phyloP scores from a whole-genome alignment of 2,329 filamentous ascomycete genomes.

The Talaromyces rugulosus region DNA sequence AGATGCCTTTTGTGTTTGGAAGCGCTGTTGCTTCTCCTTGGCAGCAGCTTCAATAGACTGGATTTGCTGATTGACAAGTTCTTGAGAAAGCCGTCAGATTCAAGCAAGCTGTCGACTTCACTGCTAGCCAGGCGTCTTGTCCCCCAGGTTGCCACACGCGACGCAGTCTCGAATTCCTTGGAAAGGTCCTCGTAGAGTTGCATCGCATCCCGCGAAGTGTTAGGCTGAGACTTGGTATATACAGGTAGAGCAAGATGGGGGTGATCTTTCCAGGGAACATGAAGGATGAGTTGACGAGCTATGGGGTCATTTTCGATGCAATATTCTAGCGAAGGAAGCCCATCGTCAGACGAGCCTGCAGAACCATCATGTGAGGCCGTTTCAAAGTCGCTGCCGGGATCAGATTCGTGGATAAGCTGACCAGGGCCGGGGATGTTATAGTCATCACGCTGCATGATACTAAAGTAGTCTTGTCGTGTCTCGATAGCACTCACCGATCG shows the following conservation, averaged over 20 bases:
- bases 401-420: conserved; percentile 42
- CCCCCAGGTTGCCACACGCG: conserved; percentile 53
- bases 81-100: conserved; percentile 41
- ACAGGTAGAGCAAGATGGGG: conserved; percentile 25
- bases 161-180: conserved; percentile 51
- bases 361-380: conserved; percentile 21
- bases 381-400: conserved; percentile 30
- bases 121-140: conserved; percentile 48
- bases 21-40: conserved; percentile 41
- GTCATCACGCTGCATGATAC: conserved; percentile 27
- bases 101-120: conserved; percentile 47
- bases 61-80: conserved; percentile 35
- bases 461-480: conserved; percentile 33
- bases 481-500: conserved; percentile 45
- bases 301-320: conserved; percentile 26
- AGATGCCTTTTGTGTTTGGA: conserved; percentile 43
- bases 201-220: conserved; percentile 54
- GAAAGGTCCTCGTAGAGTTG: conserved; percentile 47
- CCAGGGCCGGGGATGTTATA: conserved; percentile 50
- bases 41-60: conserved; percentile 38
- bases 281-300: conserved; percentile 33
- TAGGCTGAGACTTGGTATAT: conserved; percentile 41
- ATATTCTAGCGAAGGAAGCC: conserved; percentile 20
- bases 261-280: conserved; percentile 49
- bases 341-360: conserved; percentile 20